These are phyloP conservation scores for Sparassis latifolia DNA, from an alignment of 1,284 basidiomycete species.

Conservation along the genomic window DNA sequence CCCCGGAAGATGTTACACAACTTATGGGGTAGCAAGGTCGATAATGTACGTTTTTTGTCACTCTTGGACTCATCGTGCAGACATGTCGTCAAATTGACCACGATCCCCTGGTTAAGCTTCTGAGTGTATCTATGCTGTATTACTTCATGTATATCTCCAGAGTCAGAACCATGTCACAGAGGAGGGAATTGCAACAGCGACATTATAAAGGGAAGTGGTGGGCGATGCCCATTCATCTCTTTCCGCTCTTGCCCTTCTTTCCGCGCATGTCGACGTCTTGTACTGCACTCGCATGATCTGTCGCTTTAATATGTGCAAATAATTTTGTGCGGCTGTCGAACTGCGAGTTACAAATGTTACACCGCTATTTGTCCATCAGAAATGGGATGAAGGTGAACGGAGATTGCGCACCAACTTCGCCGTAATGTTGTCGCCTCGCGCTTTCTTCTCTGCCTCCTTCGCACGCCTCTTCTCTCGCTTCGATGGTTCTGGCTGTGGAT, in stretches of 20 bases:
- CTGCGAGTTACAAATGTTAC: conserved; percentile 63
- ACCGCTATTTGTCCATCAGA: conserved; percentile 33
- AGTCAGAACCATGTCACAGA: too few species aligned
- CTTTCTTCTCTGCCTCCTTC: conserved; percentile 73
- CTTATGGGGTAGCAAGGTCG: conserved; percentile 61
- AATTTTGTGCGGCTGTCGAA: conserved; percentile 78
- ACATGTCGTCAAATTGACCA: neutral
- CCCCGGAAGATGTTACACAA: conserved; percentile 85
- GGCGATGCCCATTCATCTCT: neutral
- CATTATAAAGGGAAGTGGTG: neutral
- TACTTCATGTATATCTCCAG: too few species aligned
- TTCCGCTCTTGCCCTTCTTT: conserved; percentile 10
- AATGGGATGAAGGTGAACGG: too few species aligned
- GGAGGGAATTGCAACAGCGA: too few species aligned
- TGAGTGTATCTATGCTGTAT: too few species aligned
- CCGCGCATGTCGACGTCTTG: conserved; percentile 6
- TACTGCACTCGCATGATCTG: conserved; percentile 65
- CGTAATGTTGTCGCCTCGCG: conserved; percentile 29
- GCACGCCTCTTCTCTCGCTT: conserved; percentile 81
- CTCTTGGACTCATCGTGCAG: neutral
- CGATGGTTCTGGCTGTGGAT: conserved; percentile 39
- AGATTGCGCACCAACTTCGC: conserved; percentile 15
- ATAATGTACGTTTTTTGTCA: neutral
- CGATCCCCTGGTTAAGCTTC: too few species aligned
- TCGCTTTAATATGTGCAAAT: conserved; percentile 69